Conservation (phyloP, 441 rosid genomes). For the Jatropha multifida region DNA sequence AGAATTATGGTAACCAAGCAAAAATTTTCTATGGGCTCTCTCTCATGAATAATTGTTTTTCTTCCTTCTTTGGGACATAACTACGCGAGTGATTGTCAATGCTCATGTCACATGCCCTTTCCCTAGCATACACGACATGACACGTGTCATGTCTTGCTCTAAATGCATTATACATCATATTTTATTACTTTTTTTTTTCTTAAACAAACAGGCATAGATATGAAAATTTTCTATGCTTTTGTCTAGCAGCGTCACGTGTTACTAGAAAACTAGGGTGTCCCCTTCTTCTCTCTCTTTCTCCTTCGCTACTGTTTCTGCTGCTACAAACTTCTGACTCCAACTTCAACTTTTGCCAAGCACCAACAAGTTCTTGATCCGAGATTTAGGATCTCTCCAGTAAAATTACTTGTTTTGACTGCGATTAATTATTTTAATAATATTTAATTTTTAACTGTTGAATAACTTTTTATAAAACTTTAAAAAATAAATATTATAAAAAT, state of each 20-base stretch:
- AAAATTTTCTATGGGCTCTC: conserved; percentile 6
- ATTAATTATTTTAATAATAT: too few relatives aligned
- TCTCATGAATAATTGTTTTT: conserved; percentile 29
- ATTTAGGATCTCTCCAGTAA: too few relatives aligned
- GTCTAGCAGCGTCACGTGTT: conserved; percentile 39
- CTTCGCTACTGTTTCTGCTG: neutral
- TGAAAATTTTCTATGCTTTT: conserved; percentile 30
- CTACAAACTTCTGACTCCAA: conserved; percentile 13
- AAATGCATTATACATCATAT: conserved; percentile 4
- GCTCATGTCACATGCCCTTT: conserved; percentile 41
- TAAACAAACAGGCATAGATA: conserved; percentile 16
- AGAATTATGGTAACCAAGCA: conserved; percentile 20
- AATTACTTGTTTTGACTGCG: too few relatives aligned
- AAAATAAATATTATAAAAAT: too few relatives aligned
- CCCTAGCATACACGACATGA: conserved; percentile 39
- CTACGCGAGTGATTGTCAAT: conserved; percentile 29
- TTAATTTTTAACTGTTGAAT: too few relatives aligned
- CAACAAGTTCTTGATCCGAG: conserved; percentile 23
- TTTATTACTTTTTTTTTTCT: neutral
- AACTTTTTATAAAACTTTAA: too few relatives aligned
- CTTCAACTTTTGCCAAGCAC: conserved; percentile 29
- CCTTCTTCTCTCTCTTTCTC: neutral
- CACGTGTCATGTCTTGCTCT: conserved; percentile 39
- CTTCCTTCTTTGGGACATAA: conserved; percentile 34
- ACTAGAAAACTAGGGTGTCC: conserved; percentile 8